Base-by-base conservation (phyloP, 441 rosid species). In the Rhodomyrtus psidioides region DNA sequence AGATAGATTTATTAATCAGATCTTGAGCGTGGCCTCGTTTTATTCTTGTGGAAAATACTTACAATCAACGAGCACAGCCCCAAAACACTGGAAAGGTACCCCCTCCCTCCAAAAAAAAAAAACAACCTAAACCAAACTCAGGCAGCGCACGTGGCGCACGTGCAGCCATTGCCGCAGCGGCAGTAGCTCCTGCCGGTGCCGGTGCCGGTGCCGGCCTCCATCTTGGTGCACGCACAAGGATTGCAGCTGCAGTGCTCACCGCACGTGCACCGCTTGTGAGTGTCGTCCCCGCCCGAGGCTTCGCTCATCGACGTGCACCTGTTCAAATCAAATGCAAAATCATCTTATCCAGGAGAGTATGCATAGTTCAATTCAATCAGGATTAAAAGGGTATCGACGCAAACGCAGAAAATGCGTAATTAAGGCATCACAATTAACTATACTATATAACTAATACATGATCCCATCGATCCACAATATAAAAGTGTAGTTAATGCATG, bases 111-210 rank as follows among this genome's bases (percentile, higher is more conserved):
- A 30, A 17, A 17, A 6, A 17, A 9, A 3, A 0, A 9, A 24
- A 8, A 17, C 15, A 7, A 8, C 2, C 56, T 53, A 6, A 70
- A 39, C 79, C 16, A 70, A 70, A 83, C 70, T 55, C 79, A 86
- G 28, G 94, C 83, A 24, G 89, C 62, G 44, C 95, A 93, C 6
- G 88, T 57, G 42, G 83, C 62, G 27, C 95, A 92, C 23, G 89
- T 85, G 87, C 98, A 92, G 53, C 88, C 95, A 44, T 85, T 82
- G 7, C 93, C 93, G 60, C 97, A 94, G 70, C 82, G 90, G 87
- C 96, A 93, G 51, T 44, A 84, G 24, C 65, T 87, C 83, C 84
- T 91, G 9, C 92, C 92, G 10, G 90, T 90, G 9, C 88, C 92
- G 10, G 90, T 90, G 9, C 88, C 89, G 0, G 83, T 10, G 9